phyloP scores from a whole-genome alignment of 179 eudicot genomes.

The Gypsophila paniculata region DNA sequence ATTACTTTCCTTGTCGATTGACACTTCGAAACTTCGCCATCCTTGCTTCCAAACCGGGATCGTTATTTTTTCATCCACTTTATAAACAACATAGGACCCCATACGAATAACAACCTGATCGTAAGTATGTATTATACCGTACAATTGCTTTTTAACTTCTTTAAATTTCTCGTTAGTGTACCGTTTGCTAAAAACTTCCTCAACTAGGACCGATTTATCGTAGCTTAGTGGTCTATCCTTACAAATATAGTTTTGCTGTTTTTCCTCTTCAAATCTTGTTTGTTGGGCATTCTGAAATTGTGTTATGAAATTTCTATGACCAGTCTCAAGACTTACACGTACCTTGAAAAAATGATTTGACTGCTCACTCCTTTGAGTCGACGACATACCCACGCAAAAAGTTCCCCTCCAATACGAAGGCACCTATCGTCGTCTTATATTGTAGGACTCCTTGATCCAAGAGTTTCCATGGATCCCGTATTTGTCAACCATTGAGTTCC shows the following conservation, averaged over 20 bases:
- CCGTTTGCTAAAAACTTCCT: neutral
- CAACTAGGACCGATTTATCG: neutral
- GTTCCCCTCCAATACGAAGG: too few relatives aligned
- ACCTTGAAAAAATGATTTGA: neutral
- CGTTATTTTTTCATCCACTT: too few relatives aligned
- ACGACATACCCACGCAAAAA: neutral
- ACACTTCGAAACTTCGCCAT: too few relatives aligned
- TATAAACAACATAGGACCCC: too few relatives aligned
- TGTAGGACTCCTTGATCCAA: too few relatives aligned
- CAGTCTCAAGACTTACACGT: neutral
- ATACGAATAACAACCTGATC: too few relatives aligned
- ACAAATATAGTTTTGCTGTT: too few relatives aligned
- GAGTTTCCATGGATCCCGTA: too few relatives aligned
- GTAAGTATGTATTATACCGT: neutral
- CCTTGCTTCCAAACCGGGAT: too few relatives aligned
- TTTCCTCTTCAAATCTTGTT: neutral
- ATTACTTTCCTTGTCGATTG: too few relatives aligned
- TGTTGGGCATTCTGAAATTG: neutral
- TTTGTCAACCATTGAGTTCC: too few relatives aligned
- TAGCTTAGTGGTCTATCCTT: neutral
- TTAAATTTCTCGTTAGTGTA: neutral
- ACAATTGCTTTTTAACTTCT: neutral
- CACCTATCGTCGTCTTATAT: too few relatives aligned
- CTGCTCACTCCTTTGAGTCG: neutral
- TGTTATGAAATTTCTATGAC: neutral